Conservation (phyloP, 225 moss, liverwort and hornwort species). For the Polytrichum commune region DNA sequence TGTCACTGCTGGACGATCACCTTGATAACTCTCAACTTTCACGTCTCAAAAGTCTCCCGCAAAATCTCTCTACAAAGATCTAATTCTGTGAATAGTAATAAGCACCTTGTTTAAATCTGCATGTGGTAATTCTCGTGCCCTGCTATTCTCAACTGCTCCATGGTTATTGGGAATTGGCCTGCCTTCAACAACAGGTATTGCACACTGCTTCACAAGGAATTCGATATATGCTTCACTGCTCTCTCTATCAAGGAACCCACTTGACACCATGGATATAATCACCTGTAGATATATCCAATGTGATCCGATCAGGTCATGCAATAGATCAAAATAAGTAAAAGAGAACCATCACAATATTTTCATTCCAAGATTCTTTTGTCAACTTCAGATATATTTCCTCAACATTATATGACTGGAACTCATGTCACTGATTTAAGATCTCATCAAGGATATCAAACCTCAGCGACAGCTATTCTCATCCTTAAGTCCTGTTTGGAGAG, state of each 20-base stretch:
- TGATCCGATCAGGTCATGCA: conserved; percentile 5
- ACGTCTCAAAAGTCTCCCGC: no score
- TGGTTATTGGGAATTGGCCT: conserved; percentile 39
- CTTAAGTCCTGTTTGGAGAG: conserved; percentile 68
- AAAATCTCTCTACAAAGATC: no score
- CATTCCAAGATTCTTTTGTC: no score
- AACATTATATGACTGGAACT: not conserved
- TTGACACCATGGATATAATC: conserved; percentile 75
- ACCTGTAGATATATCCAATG: conserved; percentile 49
- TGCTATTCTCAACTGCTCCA: conserved; percentile 51
- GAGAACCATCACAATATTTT: conserved; percentile 1
- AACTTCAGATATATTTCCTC: no score
- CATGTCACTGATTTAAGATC: conserved; percentile 6
- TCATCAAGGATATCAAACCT: conserved; percentile 45
- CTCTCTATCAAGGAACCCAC: conserved; percentile 61
- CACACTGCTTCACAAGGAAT: conserved; percentile 89
- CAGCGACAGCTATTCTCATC: conserved; percentile 70
- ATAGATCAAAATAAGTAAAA: conserved; percentile 1
- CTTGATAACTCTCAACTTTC: no score
- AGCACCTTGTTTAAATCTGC: not conserved
- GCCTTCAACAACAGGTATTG: conserved; percentile 52
- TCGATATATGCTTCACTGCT: conserved; percentile 71
- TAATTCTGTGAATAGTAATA: no score
- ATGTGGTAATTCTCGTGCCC: not conserved
- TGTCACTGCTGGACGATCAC: no score